A percentile compares a stretch with the other conserved stretches of the same genome.
These are phyloP conservation scores for Clavispora fructus DNA, from an alignment of 805 yeast genomes.

Conservation along the genomic window DNA sequence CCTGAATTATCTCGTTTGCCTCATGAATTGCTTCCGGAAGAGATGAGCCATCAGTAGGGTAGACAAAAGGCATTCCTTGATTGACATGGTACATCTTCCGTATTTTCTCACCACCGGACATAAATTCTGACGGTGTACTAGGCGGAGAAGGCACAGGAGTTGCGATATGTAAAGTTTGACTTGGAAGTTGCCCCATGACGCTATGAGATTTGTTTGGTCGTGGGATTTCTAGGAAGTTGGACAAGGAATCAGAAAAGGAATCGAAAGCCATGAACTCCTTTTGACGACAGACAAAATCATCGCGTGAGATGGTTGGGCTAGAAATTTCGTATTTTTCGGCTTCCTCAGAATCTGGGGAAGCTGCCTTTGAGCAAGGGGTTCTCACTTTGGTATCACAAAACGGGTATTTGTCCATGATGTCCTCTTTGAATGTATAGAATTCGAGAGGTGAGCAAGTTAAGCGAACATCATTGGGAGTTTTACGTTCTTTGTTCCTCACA, in stretches of 20 bases:
- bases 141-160: constrained; percentile 90
- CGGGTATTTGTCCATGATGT: constrained; percentile 71
- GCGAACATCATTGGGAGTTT: constrained; percentile 18
- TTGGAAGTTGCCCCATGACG: constrained; percentile 41
- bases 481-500: constrained; percentile 20
- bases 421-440: constrained; percentile 74
- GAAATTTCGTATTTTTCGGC: not conserved
- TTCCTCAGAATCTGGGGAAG: not conserved
- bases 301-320: not conserved
- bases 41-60: constrained; percentile 40
- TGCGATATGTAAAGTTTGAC: constrained; percentile 63
- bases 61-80: constrained; percentile 61
- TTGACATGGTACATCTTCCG: constrained; percentile 60
- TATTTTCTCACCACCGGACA: constrained; percentile 45
- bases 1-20: constrained; percentile 63
- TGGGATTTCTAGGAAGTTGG: constrained; percentile 57
- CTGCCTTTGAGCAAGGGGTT: not conserved
- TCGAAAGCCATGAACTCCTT: constrained; percentile 33
- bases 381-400: constrained; percentile 18
- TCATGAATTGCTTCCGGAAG: constrained; percentile 76
- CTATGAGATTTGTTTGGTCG: constrained; percentile 45
- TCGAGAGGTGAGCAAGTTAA: constrained; percentile 75
- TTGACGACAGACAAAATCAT: constrained; percentile 18
- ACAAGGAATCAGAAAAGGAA: constrained; percentile 46
- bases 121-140: constrained; percentile 36